Percentiles rank a stretch among this genome's conserved stretches.
These are phyloP conservation scores for Nepenthes gracilis DNA, from an alignment of 148 eudicot genomes.

Conservation along the genomic window DNA sequence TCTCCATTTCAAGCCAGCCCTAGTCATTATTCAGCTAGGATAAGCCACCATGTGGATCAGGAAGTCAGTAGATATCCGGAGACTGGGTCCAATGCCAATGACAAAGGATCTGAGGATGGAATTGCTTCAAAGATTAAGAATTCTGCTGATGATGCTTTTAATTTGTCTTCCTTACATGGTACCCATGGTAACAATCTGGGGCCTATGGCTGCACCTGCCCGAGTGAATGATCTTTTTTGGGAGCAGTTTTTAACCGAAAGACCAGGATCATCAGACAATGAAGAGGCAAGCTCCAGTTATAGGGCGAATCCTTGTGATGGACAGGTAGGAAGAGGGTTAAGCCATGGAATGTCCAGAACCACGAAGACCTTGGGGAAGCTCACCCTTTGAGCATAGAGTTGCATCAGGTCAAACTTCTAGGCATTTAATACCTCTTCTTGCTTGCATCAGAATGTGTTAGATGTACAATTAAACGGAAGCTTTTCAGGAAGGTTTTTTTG, in stretches of 20 bases:
- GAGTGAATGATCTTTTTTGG: constrained; percentile 85
- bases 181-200: constrained; percentile 29
- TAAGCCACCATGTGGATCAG: constrained; percentile 13
- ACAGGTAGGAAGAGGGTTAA: constrained; percentile 37
- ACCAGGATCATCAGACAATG: constrained; percentile 69
- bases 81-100: constrained; percentile 11
- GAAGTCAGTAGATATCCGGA: constrained; percentile 25
- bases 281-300: constrained; percentile 63
- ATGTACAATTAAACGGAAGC: not conserved
- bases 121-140: constrained; percentile 13
- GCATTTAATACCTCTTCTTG: not conserved
- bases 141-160: constrained; percentile 11
- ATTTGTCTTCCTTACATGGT: constrained; percentile 36
- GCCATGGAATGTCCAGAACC: constrained; percentile 37
- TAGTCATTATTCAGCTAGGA: constrained; percentile 22
- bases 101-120: constrained; percentile 14
- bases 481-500: too few species aligned
- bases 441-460: not conserved
- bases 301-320: constrained; percentile 32
- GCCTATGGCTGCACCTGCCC: constrained; percentile 28
- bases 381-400: constrained; percentile 28
- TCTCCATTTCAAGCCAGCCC: constrained; percentile 35
- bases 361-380: constrained; percentile 48
- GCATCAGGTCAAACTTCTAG: constrained; percentile 1
- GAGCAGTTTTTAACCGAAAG: constrained; percentile 91